phyloP scores from a whole-genome alignment of 1,284 basidiomycete species.

The Ceratobasidium sp. region DNA sequence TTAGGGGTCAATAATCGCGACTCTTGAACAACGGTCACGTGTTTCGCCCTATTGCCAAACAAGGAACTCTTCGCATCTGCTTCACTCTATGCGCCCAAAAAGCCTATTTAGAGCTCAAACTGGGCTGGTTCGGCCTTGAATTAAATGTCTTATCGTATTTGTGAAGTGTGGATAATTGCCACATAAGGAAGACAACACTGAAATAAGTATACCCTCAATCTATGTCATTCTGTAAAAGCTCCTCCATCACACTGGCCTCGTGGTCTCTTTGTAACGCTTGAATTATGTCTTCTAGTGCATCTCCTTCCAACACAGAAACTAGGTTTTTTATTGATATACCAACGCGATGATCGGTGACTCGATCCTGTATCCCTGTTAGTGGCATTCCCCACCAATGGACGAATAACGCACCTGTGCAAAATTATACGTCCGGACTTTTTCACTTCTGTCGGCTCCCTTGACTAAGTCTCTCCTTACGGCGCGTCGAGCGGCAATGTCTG shows the following conservation, averaged over 20 bases:
- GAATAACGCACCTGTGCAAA: conserved; percentile 71
- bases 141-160: too few relatives aligned
- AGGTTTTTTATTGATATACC: conserved; percentile 80
- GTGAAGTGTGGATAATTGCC: not conserved
- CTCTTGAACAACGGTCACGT: conserved; percentile 37
- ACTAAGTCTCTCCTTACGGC: conserved; percentile 76
- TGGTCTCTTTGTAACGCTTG: conserved; percentile 70
- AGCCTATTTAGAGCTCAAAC: not conserved
- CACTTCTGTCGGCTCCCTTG: conserved; percentile 80
- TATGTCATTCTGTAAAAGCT: conserved; percentile 56
- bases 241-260: conserved; percentile 70
- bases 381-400: not conserved
- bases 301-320: conserved; percentile 77
- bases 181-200: not conserved
- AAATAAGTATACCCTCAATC: conserved; percentile 4
- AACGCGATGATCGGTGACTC: conserved; percentile 91
- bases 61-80: not conserved
- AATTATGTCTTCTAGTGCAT: conserved; percentile 70
- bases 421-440: conserved; percentile 95
- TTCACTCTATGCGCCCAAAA: conserved; percentile 8
- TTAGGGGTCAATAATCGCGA: conserved; percentile 28
- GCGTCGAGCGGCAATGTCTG: conserved; percentile 74
- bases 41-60: conserved; percentile 18
- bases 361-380: conserved; percentile 62
- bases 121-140: not conserved